phyloP scores from a whole-genome alignment of 768 basidiomycete species.

The Rhizopogon vesiculosus region DNA sequence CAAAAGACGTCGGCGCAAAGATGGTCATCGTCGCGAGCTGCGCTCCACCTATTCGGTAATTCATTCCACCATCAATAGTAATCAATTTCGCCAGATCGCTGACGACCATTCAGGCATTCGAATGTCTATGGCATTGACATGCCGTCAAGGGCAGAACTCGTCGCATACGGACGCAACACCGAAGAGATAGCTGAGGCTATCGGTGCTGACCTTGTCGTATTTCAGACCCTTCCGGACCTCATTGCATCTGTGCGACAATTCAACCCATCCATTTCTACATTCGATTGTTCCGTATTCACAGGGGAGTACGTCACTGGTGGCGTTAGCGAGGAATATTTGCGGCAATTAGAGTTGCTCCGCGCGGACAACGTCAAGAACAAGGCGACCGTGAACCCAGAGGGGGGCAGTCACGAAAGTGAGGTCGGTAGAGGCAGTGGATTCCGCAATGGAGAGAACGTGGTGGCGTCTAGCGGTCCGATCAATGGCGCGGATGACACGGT shows the following conservation, averaged over 20 bases:
- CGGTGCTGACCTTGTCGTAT: constrained; percentile 94
- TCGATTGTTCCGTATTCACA: constrained; percentile 97
- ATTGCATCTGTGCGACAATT: constrained; percentile 80
- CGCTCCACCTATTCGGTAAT: constrained; percentile 89
- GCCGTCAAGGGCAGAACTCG: constrained; percentile 92
- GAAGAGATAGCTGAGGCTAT: constrained; percentile 74
- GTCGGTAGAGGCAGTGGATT: constrained; percentile 17
- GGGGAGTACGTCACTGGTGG: constrained; percentile 96
- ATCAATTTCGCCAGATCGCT: constrained; percentile 1
- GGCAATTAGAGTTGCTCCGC: constrained; percentile 66
- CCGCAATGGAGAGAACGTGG: constrained; percentile 16
- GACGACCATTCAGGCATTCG: constrained; percentile 49
- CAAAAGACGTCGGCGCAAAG: constrained; percentile 96
- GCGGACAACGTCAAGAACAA: constrained; percentile 78
- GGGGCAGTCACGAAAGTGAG: constrained; percentile 27
- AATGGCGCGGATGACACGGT: constrained; percentile 74
- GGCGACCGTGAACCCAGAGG: constrained; percentile 16
- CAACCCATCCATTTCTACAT: constrained; percentile 69
- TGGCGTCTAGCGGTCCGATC: constrained; percentile 37
- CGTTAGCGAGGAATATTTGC: constrained; percentile 79
- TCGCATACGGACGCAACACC: constrained; percentile 73
- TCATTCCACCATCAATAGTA: neutral
- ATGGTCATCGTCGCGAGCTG: constrained; percentile 96
- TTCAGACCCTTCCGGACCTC: constrained; percentile 88
- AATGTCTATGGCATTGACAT: constrained; percentile 99